Conservation (phyloP, 371 early-diverging fungal genomes). For the Gilbertella persicaria region DNA sequence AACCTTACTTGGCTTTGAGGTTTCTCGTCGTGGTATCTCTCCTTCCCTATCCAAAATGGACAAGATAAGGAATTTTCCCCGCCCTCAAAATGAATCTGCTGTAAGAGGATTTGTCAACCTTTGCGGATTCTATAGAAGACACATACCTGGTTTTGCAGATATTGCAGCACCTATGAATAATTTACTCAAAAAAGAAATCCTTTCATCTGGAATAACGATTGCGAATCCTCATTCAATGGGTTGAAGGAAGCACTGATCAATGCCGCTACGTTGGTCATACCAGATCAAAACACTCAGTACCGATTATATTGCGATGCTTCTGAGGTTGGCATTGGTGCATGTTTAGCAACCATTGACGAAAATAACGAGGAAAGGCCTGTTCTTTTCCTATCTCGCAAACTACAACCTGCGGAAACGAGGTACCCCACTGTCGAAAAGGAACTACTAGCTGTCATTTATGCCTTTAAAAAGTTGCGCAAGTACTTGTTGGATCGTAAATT, state of each 20-base stretch:
- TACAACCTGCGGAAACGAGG: neutral
- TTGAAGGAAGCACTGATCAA: neutral
- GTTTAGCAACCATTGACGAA: neutral
- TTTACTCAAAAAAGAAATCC: constrained; percentile 12
- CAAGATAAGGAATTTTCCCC: constrained; percentile 31
- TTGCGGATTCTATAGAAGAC: constrained; percentile 31
- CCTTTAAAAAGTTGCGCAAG: neutral
- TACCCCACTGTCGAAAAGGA: constrained; percentile 2
- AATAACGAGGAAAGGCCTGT: neutral
- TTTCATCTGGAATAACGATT: neutral
- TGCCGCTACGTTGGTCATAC: neutral
- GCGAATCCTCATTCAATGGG: neutral
- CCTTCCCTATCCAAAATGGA: constrained; percentile 29
- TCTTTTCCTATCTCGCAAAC: neutral
- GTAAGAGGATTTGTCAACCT: constrained; percentile 34
- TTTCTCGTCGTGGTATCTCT: constrained; percentile 28
- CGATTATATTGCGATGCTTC: neutral
- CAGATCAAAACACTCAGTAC: neutral
- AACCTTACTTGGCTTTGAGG: constrained; percentile 40
- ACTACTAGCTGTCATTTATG: neutral
- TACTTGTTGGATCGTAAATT: neutral
- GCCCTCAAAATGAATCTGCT: constrained; percentile 33
- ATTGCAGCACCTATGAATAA: constrained; percentile 40
- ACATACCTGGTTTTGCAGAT: constrained; percentile 27
- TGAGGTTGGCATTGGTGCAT: neutral